Evolutionary conservation across 1,139 yeast genomes (phyloP).

Genomic region (Magnusiomyces clavatus): DNA sequence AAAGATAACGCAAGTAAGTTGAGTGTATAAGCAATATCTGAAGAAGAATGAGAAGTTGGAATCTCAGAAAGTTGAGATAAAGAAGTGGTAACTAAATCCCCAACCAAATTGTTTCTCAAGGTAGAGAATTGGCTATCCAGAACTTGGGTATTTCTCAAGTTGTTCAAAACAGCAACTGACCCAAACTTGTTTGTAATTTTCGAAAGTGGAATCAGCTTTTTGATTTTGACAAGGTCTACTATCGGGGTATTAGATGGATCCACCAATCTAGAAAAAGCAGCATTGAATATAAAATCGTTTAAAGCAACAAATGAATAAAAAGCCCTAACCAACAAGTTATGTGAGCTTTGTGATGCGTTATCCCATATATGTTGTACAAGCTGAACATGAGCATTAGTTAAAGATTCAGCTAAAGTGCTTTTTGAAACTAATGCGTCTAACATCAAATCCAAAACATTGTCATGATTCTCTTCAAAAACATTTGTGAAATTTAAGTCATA

Average conservation of each 20-base stretch:
- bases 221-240: not conserved
- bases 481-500: no score
- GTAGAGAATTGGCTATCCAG: not conserved
- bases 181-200: slow-evolving; percentile 1
- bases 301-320: slow-evolving; percentile 2
- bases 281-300: not conserved
- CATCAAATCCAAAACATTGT: no score
- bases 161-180: not conserved
- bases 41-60: no score
- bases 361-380: no score
- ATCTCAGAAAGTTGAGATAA: not conserved
- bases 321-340: not conserved
- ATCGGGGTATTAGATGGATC: not conserved
- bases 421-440: no score
- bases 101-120: slow-evolving; percentile 1
- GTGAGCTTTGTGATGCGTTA: no score
- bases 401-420: no score
- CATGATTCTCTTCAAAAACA: no score
- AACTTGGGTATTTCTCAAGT: not conserved
- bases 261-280: not conserved
- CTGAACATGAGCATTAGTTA: no score
- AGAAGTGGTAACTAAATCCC: not conserved
- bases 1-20: slow-evolving; percentile 9
- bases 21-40: not conserved
- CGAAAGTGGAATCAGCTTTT: not conserved